Conservation (phyloP, 1,139 yeast species). For the Candida freyschussii region DNA sequence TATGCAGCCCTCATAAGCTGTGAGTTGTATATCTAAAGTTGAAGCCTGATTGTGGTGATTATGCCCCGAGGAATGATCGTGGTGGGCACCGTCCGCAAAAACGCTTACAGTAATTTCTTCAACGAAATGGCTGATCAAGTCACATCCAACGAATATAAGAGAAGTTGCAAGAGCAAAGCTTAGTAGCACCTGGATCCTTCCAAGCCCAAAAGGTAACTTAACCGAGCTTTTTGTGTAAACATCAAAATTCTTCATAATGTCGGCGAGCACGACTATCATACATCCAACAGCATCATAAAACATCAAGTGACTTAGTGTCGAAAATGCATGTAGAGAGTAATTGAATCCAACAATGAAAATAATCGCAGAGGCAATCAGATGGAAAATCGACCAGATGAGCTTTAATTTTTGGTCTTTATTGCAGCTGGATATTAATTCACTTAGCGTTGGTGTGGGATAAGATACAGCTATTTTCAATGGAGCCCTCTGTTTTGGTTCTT, state of each 20-base stretch:
- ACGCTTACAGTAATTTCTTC: constrained; percentile 57
- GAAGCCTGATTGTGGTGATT: constrained; percentile 12
- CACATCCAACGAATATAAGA: constrained; percentile 85
- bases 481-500: constrained; percentile 78
- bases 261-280: constrained; percentile 63
- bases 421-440: constrained; percentile 57
- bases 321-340: constrained; percentile 54
- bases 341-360: constrained; percentile 60
- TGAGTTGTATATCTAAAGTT: constrained; percentile 31
- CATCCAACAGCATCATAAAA: constrained; percentile 87
- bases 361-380: constrained; percentile 48
- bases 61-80: constrained; percentile 34
- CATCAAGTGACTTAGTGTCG: constrained; percentile 81
- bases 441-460: constrained; percentile 70
- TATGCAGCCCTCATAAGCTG: constrained; percentile 28
- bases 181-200: constrained; percentile 78
- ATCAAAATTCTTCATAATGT: constrained; percentile 80
- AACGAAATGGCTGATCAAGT: constrained; percentile 74
- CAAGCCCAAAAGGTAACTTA: constrained; percentile 86
- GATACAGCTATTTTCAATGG: constrained; percentile 72
- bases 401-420: constrained; percentile 50
- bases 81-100: constrained; percentile 23
- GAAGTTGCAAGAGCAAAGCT: constrained; percentile 87
- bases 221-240: constrained; percentile 87
- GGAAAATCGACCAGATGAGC: constrained; percentile 62